These are phyloP conservation scores for Fusarium sp. DNA, from an alignment of 2,329 filamentous ascomycete species.

Conservation along the genomic window DNA sequence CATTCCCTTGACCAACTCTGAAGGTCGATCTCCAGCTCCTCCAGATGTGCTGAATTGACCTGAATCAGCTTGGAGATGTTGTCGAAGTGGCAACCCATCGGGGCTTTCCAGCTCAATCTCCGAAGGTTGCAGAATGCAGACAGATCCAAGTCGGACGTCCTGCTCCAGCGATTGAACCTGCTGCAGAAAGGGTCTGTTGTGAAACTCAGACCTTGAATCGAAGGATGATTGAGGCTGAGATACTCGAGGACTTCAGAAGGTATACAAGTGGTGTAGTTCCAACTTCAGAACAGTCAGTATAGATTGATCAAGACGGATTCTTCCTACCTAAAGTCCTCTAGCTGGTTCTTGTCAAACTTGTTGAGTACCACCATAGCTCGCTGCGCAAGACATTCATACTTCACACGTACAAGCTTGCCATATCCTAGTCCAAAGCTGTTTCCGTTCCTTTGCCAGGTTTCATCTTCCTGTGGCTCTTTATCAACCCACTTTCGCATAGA, in stretches of 20 bases:
- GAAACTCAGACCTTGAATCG: background rate
- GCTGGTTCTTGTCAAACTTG: background rate
- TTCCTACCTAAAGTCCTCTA: background rate
- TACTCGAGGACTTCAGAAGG: background rate
- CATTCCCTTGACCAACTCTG: slow-evolving; percentile 1
- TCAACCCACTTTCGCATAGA: background rate
- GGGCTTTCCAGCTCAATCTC: background rate
- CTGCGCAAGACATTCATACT: slow-evolving; percentile 18
- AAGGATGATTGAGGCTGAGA: background rate
- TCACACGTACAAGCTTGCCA: background rate
- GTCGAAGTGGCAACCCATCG: background rate
- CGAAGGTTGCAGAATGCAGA: background rate
- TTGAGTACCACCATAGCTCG: background rate
- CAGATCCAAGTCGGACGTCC: background rate
- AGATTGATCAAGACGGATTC: fast-evolving
- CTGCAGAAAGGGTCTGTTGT: slow-evolving; percentile 10
- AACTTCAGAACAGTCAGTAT: background rate
- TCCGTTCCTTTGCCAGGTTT: background rate
- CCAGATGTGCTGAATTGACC: fast-evolving
- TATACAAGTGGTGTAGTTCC: background rate
- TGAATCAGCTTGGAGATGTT: background rate
- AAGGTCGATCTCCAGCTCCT: background rate
- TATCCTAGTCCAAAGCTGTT: background rate
- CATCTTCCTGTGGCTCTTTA: background rate
- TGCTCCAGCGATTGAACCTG: slow-evolving; percentile 8